phyloP scores from a whole-genome alignment of 139 green algal species.

The Tetraselmis striata region DNA sequence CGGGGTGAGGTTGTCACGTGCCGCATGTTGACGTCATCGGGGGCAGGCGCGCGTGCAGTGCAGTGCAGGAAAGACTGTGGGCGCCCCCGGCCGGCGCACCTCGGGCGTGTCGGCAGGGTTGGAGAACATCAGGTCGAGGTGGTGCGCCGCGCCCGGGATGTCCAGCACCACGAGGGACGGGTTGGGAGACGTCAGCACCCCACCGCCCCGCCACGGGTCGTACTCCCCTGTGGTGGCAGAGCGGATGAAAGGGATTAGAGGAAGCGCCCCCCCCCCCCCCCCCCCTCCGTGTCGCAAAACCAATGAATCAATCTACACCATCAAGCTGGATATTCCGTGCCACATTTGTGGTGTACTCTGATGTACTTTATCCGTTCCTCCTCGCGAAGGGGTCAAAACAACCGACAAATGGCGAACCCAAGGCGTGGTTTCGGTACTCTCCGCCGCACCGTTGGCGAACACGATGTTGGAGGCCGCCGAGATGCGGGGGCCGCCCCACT shows the following conservation, averaged over 20 bases:
- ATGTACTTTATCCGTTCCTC: too few species aligned
- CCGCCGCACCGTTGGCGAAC: conserved; percentile 25
- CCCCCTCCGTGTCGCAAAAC: too few species aligned
- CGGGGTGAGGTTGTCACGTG: too few species aligned
- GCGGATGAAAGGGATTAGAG: background rate
- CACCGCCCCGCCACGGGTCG: conserved; percentile 10
- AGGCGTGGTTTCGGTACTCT: background rate
- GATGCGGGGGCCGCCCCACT: conserved; percentile 33
- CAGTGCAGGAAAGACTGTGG: too few species aligned
- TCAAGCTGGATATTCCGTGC: too few species aligned
- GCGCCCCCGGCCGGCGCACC: conserved; percentile 7
- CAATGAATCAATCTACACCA: too few species aligned
- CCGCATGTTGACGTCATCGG: too few species aligned
- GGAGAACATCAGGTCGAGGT: conserved; percentile 21
- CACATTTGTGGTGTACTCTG: too few species aligned
- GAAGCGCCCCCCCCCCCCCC: background rate
- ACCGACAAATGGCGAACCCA: background rate
- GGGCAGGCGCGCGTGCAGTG: too few species aligned
- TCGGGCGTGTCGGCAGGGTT: conserved; percentile 1
- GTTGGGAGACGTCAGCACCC: background rate
- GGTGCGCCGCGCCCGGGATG: conserved; percentile 18
- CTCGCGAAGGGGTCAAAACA: background rate
- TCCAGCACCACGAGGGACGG: conserved; percentile 10
- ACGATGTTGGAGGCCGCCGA: conserved; percentile 37
- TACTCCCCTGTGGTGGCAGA: conserved; percentile 6